phyloP scores from a whole-genome alignment of 179 eudicot genomes.

The Spinacia oleracea region DNA sequence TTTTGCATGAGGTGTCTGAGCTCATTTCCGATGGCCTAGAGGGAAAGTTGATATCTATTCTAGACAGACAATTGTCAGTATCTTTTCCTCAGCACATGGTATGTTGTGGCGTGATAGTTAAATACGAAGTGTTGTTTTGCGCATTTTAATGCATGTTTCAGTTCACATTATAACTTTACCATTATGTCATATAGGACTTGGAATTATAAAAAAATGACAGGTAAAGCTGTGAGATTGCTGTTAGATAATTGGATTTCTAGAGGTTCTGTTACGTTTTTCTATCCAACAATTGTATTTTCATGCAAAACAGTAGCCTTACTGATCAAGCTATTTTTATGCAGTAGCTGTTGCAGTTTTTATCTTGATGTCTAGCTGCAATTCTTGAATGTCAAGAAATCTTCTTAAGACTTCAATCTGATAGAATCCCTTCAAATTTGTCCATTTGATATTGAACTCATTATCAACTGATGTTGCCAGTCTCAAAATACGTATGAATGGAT shows the following conservation, averaged over 20 bases:
- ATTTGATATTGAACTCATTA: not conserved
- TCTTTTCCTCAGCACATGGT: slow-evolving; percentile 81
- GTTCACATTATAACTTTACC: not conserved
- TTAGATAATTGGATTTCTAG: not conserved
- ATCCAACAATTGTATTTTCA: not conserved
- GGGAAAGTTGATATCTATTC: slow-evolving; percentile 54
- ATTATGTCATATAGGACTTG: not conserved
- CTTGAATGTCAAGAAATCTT: not conserved
- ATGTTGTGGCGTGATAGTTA: slow-evolving; percentile 21
- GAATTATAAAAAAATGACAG: not conserved
- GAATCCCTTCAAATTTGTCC: not conserved
- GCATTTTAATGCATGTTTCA: not conserved
- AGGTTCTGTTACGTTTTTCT: not conserved
- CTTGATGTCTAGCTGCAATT: slow-evolving; percentile 5
- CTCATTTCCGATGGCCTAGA: slow-evolving; percentile 82
- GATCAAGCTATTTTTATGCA: not conserved
- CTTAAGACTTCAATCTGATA: not conserved
- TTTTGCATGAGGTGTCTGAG: slow-evolving; percentile 53
- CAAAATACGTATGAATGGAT: too few relatives aligned
- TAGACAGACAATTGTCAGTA: slow-evolving; percentile 52
- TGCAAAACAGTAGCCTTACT: not conserved
- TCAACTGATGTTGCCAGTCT: not conserved
- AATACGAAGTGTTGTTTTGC: not conserved
- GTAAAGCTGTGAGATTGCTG: not conserved
- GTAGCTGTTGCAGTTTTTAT: not conserved